Percentiles rank a stretch among this genome's conserved stretches.
phyloP scores from a whole-genome alignment of 2,329 filamentous ascomycete genomes.

The Mycosphaerella sp. region DNA sequence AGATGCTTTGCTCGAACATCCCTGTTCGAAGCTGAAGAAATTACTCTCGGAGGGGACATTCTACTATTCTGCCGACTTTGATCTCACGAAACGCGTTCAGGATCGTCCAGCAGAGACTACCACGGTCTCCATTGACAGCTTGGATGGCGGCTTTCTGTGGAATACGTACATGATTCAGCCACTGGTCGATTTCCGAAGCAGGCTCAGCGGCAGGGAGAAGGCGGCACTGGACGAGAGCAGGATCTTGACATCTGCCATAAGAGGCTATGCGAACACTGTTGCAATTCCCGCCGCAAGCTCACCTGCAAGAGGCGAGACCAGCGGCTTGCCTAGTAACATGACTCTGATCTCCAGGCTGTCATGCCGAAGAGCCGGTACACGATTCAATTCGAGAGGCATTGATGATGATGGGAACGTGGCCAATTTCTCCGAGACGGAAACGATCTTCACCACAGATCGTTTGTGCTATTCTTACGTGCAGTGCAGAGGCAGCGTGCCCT shows the following conservation, averaged over 20 bases:
- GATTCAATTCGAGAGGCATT: conserved; percentile 95
- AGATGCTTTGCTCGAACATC: conserved; percentile 72
- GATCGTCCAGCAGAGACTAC: conserved; percentile 56
- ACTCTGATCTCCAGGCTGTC: conserved; percentile 90
- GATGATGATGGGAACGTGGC: conserved; percentile 97
- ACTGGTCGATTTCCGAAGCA: conserved; percentile 78
- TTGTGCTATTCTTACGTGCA: conserved; percentile 91
- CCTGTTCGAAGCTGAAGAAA: conserved; percentile 85
- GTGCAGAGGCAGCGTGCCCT: conserved; percentile 82
- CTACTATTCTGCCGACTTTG: conserved; percentile 98
- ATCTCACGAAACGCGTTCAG: conserved; percentile 87
- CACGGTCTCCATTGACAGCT: conserved; percentile 82
- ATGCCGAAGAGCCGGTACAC: conserved; percentile 81
- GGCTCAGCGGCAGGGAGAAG: conserved; percentile 68
- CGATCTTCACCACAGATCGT: conserved; percentile 73
- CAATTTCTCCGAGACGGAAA: conserved; percentile 98
- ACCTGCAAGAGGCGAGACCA: conserved; percentile 58
- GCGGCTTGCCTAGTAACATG: conserved; percentile 72
- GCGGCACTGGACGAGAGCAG: conserved; percentile 75
- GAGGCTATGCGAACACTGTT: conserved; percentile 84
- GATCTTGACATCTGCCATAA: conserved; percentile 87
- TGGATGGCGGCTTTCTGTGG: conserved; percentile 91
- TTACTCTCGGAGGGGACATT: conserved; percentile 89
- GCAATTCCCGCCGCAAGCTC: conserved; percentile 72
- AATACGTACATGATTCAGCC: conserved; percentile 98